Evolutionary conservation across 345 rosid genomes (phyloP).

Genomic region (Psidium guajava): DNA sequence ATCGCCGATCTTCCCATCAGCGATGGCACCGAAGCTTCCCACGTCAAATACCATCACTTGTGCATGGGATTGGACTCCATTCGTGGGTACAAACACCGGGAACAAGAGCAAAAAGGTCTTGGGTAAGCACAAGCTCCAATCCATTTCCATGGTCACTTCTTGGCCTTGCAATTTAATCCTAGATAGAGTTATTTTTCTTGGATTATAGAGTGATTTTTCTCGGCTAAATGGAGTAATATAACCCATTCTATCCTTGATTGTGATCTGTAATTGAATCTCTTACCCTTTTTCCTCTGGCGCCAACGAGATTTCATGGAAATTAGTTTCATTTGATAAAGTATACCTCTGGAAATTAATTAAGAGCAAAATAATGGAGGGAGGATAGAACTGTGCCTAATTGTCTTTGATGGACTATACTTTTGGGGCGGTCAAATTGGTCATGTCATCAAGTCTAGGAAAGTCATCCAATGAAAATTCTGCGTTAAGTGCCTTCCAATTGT

Average conservation of each 20-base stretch:
- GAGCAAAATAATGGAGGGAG: background rate
- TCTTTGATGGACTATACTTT: background rate
- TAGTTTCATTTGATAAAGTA: too few species aligned
- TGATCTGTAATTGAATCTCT: background rate
- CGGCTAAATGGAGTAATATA: background rate
- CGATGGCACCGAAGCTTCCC: constrained; percentile 7
- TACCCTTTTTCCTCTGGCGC: background rate
- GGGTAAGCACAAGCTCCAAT: background rate
- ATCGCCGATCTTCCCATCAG: constrained; percentile 5
- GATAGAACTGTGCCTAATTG: background rate
- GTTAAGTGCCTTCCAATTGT: background rate
- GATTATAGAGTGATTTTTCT: background rate
- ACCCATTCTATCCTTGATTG: background rate
- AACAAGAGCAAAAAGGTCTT: background rate
- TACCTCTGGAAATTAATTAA: background rate
- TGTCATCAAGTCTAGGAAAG: too few species aligned
- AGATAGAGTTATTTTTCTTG: too few species aligned
- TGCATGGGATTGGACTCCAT: background rate
- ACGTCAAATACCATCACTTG: constrained; percentile 3
- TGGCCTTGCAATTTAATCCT: background rate
- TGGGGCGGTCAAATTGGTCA: background rate
- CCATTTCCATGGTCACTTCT: background rate
- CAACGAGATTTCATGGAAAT: background rate
- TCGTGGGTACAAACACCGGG: background rate
- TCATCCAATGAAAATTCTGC: too few species aligned